Evolutionary conservation across 441 rosid species (phyloP), one percentile per base, ranked within the genome.

Genomic region (Adansonia grandidieri): DNA sequence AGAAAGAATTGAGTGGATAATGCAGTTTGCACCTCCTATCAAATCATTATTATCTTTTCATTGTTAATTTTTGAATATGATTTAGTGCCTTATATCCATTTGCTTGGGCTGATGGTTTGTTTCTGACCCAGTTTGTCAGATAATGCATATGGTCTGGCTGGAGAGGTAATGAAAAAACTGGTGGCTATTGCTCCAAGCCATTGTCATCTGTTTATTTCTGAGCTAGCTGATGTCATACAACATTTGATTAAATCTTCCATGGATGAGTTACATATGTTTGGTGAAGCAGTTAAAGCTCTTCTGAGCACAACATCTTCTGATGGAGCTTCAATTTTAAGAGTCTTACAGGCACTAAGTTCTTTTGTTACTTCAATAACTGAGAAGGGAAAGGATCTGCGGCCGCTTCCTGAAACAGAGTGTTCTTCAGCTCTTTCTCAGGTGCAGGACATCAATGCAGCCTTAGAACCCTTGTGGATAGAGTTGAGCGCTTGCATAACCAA

Each of bases 311-410:
- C 96, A 76, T 87, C 95, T 48, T 89, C 93, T 14, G 98, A 94
- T 85, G 99, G 99, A 74, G 96, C 98, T 82, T 90, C 97, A 74
- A 91, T 94, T 79, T 85, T 96, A 77, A 87, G 99, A 88, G 98
- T 94, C 79, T 79, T 96, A 82, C 99, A 93, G 85, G 94, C 98
- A 17, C 81, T 96, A 56, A 96, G 97, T 85, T 89, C 98, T 60
- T 91, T 96, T 83, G 89, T 90, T 75, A 75, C 87, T 15, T 87
- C 91, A 32, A 74, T 93, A 72, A 80, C 56, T 73, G 90, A 89
- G 60, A 91, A 90, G 86, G 96, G 85, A 78, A 93, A 88, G 83
- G 90, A 84, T 67, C 82, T 74, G 77, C 87, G 80, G 77, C 80
- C 80, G 83, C 84, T 85, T 63, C 87, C 82, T 48, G 92, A 90